These are phyloP conservation scores for Quercus alba DNA, from an alignment of 306 rosid genomes.

Conservation along the genomic window DNA sequence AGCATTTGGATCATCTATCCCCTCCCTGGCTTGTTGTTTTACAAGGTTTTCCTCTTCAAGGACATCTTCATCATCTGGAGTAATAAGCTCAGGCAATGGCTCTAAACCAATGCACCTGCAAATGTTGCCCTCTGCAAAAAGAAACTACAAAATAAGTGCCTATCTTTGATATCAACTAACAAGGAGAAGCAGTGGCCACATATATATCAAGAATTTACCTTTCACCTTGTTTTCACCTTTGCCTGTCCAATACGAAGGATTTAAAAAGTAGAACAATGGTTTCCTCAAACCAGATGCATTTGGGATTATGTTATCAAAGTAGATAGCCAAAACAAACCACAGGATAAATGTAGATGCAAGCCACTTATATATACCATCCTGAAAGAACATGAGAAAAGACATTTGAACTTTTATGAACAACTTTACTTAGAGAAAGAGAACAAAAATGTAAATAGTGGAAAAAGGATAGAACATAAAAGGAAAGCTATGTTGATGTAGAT, in stretches of 20 bases:
- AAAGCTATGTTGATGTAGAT: not conserved
- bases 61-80: constrained; percentile 86
- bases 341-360: constrained; percentile 61
- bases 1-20: constrained; percentile 41
- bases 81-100: constrained; percentile 38
- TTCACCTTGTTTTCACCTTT: constrained; percentile 62
- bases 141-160: constrained; percentile 10
- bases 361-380: constrained; percentile 75
- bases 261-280: constrained; percentile 63
- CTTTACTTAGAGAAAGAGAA: not conserved
- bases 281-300: constrained; percentile 86
- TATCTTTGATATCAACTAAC: constrained; percentile 8
- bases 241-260: constrained; percentile 74
- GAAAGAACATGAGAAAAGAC: constrained; percentile 32
- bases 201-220: constrained; percentile 44
- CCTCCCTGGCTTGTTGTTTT: constrained; percentile 43
- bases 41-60: constrained; percentile 73
- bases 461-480: constrained; percentile 4
- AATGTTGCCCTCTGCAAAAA: constrained; percentile 63
- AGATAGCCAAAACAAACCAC: constrained; percentile 83
- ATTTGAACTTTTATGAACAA: not conserved
- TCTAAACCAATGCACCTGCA: constrained; percentile 60
- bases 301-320: constrained; percentile 85
- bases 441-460: not conserved
- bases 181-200: constrained; percentile 15